Evolutionary conservation across 495 filamentous ascomycete genomes (phyloP).

Genomic region (Aspergillus kassunensis): DNA sequence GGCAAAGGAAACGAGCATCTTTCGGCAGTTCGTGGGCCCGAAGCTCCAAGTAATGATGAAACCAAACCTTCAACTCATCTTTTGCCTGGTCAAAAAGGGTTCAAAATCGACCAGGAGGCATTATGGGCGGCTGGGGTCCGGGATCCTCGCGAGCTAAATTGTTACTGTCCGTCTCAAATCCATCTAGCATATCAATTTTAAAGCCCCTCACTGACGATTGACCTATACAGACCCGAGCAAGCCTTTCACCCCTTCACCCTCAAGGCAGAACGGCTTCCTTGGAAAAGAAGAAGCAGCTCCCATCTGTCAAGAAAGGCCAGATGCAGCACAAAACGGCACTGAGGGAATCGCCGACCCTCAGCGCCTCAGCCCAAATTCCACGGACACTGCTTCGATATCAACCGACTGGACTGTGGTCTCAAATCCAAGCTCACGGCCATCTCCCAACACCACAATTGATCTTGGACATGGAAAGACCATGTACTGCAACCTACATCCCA

Average conservation of each 20-base stretch:
- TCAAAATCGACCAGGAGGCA: not conserved
- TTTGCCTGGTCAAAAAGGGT: not conserved
- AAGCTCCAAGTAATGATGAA: not conserved
- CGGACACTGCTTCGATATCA: constrained; percentile 1
- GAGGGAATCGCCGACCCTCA: not conserved
- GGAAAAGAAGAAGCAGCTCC: constrained; percentile 9
- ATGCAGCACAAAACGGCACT: not conserved
- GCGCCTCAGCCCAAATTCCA: constrained; percentile 12
- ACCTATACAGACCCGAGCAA: not conserved
- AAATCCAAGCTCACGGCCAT: not conserved
- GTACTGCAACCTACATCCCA: not conserved
- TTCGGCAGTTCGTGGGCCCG: not conserved
- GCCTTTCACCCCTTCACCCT: not conserved
- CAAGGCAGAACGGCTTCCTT: not conserved
- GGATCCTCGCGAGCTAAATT: not conserved
- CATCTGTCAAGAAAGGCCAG: constrained; percentile 8
- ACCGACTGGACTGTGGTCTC: constrained; percentile 1
- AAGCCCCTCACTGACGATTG: not conserved
- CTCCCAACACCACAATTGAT: constrained; percentile 11
- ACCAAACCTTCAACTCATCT: not conserved
- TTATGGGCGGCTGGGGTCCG: not conserved
- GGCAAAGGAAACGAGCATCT: not conserved
- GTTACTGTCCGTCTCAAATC: no score
- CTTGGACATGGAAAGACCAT: no score
- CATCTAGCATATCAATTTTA: no score